Percentiles rank a stretch among this genome's conserved stretches.
These are phyloP conservation scores for Ceratocystis cubensis DNA, from an alignment of 2,329 filamentous ascomycete genomes.

Conservation along the genomic window DNA sequence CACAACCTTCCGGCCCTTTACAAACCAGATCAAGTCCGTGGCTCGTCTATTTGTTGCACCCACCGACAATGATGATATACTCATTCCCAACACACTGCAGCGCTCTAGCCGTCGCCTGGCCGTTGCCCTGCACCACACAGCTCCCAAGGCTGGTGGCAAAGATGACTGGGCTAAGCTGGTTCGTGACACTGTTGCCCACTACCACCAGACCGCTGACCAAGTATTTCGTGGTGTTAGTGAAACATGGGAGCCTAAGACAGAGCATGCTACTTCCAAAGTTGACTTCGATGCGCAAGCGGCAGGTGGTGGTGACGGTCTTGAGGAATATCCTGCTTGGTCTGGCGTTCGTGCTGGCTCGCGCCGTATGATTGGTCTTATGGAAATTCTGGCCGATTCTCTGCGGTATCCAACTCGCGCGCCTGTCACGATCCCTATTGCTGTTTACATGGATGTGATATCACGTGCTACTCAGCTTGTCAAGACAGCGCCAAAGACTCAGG, in stretches of 20 bases:
- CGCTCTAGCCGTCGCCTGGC: conserved; percentile 51
- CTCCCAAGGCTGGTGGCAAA: conserved; percentile 62
- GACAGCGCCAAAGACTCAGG: conserved; percentile 37
- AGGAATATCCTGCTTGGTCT: conserved; percentile 55
- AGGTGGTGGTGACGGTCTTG: conserved; percentile 34
- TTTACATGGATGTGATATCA: conserved; percentile 54
- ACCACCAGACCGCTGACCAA: conserved; percentile 61
- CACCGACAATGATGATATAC: conserved; percentile 40
- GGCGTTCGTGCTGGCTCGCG: conserved; percentile 63
- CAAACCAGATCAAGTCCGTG: conserved; percentile 52
- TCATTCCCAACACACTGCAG: conserved; percentile 41
- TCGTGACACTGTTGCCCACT: conserved; percentile 46
- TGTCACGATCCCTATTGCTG: conserved; percentile 54
- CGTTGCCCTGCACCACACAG: conserved; percentile 63
- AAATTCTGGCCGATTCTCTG: conserved; percentile 52
- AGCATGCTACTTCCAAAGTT: conserved; percentile 34
- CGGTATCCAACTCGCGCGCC: conserved; percentile 49
- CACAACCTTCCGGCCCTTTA: conserved; percentile 67
- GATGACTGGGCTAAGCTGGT: conserved; percentile 68
- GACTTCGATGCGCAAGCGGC: conserved; percentile 36
- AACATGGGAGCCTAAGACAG: conserved; percentile 60
- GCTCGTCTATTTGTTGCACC: conserved; percentile 50
- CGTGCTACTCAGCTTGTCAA: conserved; percentile 56
- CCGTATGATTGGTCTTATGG: conserved; percentile 53
- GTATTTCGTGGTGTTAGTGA: conserved; percentile 70